Percentiles rank a stretch among this genome's conserved stretches.
phyloP scores from a whole-genome alignment of 2,329 filamentous ascomycete genomes.

The Emmonsiellopsis sp. region DNA sequence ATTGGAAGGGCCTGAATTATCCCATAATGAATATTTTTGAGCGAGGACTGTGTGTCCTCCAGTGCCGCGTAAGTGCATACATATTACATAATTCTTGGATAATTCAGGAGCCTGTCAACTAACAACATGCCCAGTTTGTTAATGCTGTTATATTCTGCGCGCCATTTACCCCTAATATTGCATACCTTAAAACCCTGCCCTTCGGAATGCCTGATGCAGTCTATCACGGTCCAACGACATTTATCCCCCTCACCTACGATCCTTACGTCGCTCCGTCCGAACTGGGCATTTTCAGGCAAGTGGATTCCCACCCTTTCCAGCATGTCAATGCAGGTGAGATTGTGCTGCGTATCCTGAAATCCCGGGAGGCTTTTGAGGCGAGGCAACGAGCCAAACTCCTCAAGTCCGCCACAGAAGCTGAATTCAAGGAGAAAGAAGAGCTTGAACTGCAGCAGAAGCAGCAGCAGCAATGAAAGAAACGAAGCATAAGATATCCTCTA shows the following conservation, averaged over 20 bases:
- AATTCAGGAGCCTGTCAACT: conserved; percentile 5
- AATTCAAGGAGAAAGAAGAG: conserved; percentile 52
- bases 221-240: conserved; percentile 92
- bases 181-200: conserved; percentile 67
- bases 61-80: conserved; percentile 63
- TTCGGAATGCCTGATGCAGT: conserved; percentile 67
- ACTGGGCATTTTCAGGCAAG: conserved; percentile 75
- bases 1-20: conserved; percentile 95
- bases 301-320: conserved; percentile 67
- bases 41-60: conserved; percentile 85
- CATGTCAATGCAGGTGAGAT: conserved; percentile 89
- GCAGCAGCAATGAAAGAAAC: background rate
- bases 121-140: conserved; percentile 55
- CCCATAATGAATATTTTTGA: conserved; percentile 99
- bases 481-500: background rate
- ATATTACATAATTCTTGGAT: background rate
- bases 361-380: conserved; percentile 80
- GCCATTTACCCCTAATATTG: conserved; percentile 72
- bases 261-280: conserved; percentile 71
- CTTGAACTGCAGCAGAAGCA: conserved; percentile 10
- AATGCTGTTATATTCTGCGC: conserved; percentile 82
- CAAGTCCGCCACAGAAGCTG: conserved; percentile 68
- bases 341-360: conserved; percentile 80
- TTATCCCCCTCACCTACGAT: conserved; percentile 69
- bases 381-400: conserved; percentile 81